phyloP scores from a whole-genome alignment of 495 filamentous ascomycete species.

The Annulohypoxylon bovei region DNA sequence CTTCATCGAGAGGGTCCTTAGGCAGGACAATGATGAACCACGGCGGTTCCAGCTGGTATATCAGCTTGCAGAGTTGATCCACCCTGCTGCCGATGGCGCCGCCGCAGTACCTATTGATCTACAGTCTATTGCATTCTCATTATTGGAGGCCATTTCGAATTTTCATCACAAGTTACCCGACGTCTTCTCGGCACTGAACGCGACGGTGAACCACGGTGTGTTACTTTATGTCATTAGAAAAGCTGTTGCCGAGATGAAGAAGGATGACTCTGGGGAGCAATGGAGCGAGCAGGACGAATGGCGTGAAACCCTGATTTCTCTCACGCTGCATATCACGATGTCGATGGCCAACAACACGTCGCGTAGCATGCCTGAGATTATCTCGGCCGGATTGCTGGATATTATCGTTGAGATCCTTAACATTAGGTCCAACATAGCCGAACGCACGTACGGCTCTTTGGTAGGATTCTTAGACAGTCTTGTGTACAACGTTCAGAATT shows the following conservation, averaged over 20 bases:
- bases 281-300: conserved; percentile 76
- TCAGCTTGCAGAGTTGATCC: conserved; percentile 90
- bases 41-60: conserved; percentile 89
- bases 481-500: conserved; percentile 80
- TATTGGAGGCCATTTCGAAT: conserved; percentile 82
- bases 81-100: conserved; percentile 74
- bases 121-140: conserved; percentile 83
- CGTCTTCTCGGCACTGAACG: conserved; percentile 84
- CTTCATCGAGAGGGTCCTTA: conserved; percentile 85
- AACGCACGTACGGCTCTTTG: conserved; percentile 80
- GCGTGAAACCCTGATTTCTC: conserved; percentile 85
- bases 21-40: conserved; percentile 90
- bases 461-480: conserved; percentile 87
- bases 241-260: conserved; percentile 80
- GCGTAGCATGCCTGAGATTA: conserved; percentile 66
- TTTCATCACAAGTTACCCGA: conserved; percentile 81
- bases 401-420: conserved; percentile 90
- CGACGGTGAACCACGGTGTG: conserved; percentile 95
- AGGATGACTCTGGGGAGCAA: conserved; percentile 66
- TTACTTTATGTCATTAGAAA: conserved; percentile 94
- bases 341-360: conserved; percentile 71
- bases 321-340: conserved; percentile 79
- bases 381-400: conserved; percentile 86
- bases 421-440: conserved; percentile 81
- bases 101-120: conserved; percentile 72